Conservation (phyloP, 139 green algal genomes). For the Ettlia oleoabundans region DNA sequence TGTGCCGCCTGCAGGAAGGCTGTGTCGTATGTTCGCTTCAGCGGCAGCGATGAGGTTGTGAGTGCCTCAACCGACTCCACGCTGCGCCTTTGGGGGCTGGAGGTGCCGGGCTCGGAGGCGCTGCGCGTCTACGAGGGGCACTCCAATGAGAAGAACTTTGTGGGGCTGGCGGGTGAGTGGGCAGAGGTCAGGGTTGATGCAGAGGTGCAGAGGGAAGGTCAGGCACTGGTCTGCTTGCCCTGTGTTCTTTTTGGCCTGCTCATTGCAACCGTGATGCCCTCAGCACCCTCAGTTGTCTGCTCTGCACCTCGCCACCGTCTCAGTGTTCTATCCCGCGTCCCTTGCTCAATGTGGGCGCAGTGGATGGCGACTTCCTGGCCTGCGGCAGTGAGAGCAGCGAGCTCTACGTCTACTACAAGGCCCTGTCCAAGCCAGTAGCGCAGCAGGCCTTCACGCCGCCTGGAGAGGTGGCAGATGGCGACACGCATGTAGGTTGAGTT, state of each 20-base stretch:
- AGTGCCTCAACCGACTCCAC: constrained; percentile 92
- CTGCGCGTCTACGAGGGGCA: constrained; percentile 80
- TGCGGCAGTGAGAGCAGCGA: constrained; percentile 86
- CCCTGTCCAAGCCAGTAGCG: constrained; percentile 59
- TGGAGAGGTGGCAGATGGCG: not conserved
- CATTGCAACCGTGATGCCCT: too few species aligned
- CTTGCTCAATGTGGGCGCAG: not conserved
- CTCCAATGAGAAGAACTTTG: constrained; percentile 95
- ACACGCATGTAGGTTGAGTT: not conserved
- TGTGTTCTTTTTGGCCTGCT: too few species aligned
- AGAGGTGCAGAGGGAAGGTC: not conserved
- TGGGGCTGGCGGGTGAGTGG: constrained; percentile 74
- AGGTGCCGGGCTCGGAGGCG: not conserved
- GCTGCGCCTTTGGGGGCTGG: constrained; percentile 71
- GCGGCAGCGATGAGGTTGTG: constrained; percentile 71
- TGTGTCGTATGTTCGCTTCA: constrained; percentile 93
- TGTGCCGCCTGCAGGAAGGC: constrained; percentile 66
- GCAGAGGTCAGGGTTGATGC: not conserved
- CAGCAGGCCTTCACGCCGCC: constrained; percentile 34
- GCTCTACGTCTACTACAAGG: constrained; percentile 77
- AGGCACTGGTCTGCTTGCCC: not conserved
- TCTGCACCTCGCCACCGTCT: too few species aligned
- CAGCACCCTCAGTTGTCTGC: too few species aligned
- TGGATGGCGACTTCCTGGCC: constrained; percentile 81
- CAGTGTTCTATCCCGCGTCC: too few species aligned